A percentile compares a stretch with the other conserved stretches of the same genome.
Conservation (phyloP, 2,329 filamentous ascomycete species). For the Penicillium olsonii region DNA sequence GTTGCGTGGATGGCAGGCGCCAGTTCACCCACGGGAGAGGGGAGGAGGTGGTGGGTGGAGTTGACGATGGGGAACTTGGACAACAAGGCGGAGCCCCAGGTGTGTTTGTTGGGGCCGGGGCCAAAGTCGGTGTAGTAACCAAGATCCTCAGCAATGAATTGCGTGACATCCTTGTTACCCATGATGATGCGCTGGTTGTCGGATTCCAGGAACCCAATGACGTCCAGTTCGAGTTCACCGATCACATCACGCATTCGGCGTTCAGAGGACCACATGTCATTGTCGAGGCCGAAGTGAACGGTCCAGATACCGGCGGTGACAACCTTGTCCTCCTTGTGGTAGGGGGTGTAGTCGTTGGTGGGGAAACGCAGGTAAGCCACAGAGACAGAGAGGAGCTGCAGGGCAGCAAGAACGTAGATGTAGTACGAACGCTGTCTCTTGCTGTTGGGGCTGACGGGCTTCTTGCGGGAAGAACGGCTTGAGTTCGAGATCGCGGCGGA, state of each 20-base stretch:
- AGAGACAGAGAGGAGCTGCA: conserved; percentile 79
- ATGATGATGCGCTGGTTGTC: conserved; percentile 98
- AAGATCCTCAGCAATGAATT: conserved; percentile 91
- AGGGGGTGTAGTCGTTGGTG: conserved; percentile 84
- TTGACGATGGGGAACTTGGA: conserved; percentile 98
- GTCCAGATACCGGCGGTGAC: conserved; percentile 98
- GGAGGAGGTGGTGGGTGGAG: conserved; percentile 92
- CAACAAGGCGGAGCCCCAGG: conserved; percentile 88
- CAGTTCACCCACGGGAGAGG: conserved; percentile 89
- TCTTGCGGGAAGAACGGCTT: conserved; percentile 41
- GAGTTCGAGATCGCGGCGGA: conserved; percentile 61
- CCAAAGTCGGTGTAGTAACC: conserved; percentile 99
- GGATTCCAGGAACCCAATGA: conserved; percentile 89
- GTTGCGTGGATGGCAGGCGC: conserved; percentile 97
- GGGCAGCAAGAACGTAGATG: conserved; percentile 67
- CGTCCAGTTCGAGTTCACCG: conserved; percentile 93
- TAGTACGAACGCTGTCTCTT: conserved; percentile 65
- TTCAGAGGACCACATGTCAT: conserved; percentile 98
- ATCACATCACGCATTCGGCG: conserved; percentile 88
- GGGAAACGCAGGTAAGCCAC: conserved; percentile 90
- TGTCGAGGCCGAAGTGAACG: conserved; percentile 95
- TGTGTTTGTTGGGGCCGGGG: conserved; percentile 97
- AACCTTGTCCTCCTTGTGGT: conserved; percentile 83
- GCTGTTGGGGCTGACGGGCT: conserved; percentile 38
- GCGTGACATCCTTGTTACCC: conserved; percentile 96